phyloP scores from a whole-genome alignment of 108 stramenopile genomes.

The Parietichytrium sp. region DNA sequence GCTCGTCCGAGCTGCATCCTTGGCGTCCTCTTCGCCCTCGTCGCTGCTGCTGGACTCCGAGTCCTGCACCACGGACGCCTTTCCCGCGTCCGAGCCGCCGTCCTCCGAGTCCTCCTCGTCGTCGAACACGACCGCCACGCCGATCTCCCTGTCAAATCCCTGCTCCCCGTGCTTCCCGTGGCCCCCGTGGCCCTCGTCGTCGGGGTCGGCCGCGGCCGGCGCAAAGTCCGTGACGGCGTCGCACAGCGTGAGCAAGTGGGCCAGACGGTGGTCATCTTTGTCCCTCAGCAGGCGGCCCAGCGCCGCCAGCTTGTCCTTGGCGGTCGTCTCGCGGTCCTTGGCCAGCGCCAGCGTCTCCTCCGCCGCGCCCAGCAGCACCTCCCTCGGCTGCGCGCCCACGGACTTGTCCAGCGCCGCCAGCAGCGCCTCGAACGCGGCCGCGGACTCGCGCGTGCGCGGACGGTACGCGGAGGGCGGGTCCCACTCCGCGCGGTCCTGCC shows the following conservation, averaged over 20 bases:
- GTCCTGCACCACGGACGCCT: conserved; percentile 53
- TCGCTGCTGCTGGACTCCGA: conserved; percentile 67
- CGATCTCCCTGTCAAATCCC: conserved; percentile 86
- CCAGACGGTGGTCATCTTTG: conserved; percentile 73
- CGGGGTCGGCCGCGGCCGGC: conserved; percentile 81
- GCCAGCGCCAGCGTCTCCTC: conserved; percentile 79
- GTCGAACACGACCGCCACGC: conserved; percentile 94
- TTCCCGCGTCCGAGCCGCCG: conserved; percentile 34
- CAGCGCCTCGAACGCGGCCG: conserved; percentile 75
- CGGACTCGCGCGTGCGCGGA: conserved; percentile 67
- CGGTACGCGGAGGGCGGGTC: conserved; percentile 55
- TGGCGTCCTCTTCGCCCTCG: conserved; percentile 65
- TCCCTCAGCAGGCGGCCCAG: conserved; percentile 74
- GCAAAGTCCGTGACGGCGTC: background rate
- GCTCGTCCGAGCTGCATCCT: conserved; percentile 46
- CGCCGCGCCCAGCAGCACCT: conserved; percentile 83
- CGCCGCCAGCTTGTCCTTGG: conserved; percentile 73
- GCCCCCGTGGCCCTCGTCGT: conserved; percentile 47
- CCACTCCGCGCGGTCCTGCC: background rate
- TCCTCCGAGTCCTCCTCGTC: conserved; percentile 81
- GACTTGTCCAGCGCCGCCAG: conserved; percentile 52
- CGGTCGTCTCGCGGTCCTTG: conserved; percentile 73
- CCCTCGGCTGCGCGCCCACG: conserved; percentile 86
- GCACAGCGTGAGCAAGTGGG: conserved; percentile 75
- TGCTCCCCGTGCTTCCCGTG: conserved; percentile 54